Base-by-base conservation (phyloP, 768 basidiomycete species). In the Russula sp. region DNA sequence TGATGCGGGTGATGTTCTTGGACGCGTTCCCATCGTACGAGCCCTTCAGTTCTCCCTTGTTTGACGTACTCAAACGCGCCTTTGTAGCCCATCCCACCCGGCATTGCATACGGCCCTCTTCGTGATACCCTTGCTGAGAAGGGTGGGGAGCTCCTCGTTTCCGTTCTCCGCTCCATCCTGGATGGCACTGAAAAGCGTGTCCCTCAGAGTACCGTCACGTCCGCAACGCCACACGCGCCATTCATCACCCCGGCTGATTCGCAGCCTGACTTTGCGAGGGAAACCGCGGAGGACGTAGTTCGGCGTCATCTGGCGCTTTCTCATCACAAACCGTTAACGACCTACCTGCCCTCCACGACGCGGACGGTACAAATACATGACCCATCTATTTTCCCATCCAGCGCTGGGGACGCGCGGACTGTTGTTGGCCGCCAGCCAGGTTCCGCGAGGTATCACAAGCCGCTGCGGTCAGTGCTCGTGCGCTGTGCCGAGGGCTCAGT, bases 1-100 rank as follows among this genome's bases (percentile, higher is more conserved):
- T 43, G 94, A 96, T 72, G 79, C 83, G 0, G 94, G 94, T 7
- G 76, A 80, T 14, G 77, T 97, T 22, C 90, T 86, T 79, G 86
- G 75, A 0, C 71, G 71, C 43, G 67, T 71, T 25, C 75, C 72
- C 50, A 72, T 84, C 72, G 93, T 93, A 63, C 74, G 43, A 42
- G 7, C 25, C n/a, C 3, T 42, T 32, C 2, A n/a, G 2, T 18
- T n/a, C 22, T 18, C 48, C 22, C 13, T 8, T 8, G 2, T 38
- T 11, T 29, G 34, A 49, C 35, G 34, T 50, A 18, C 41, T 61
- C 42, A 61, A 22, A 7, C 22, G 7, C 25, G 2, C 34, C 20
- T 29, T 25, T 49, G 35, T 61, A 93, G 91, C 65, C 71, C 34
- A 73, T 92, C 38, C 79, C 82, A 2, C 69, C 74, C 11, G 73